Percentiles rank a stretch among this genome's conserved stretches.
Conservation (phyloP, 2,329 filamentous ascomycete genomes). For the Paracorniculantispora psalliotae region DNA sequence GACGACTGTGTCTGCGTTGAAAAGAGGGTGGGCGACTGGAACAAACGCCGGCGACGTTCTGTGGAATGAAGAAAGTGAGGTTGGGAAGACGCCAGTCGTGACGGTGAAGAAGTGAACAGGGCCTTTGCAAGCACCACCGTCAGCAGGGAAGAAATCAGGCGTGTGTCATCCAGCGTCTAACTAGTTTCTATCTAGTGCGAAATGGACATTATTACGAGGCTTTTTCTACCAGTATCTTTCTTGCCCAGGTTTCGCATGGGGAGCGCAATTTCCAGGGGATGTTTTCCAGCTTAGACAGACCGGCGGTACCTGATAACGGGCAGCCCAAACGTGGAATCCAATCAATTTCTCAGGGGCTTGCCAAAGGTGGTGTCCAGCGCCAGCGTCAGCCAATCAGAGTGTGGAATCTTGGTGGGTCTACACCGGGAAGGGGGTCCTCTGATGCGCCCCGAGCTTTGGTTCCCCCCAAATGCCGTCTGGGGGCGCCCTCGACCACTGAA, state of each 20-base stretch:
- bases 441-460: not conserved
- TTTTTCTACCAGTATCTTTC: not conserved
- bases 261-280: not conserved
- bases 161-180: not conserved
- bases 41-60: not conserved
- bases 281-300: too few relatives aligned
- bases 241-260: too few relatives aligned
- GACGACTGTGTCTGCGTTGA: not conserved
- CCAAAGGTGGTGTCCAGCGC: not conserved
- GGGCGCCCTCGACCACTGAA: too few relatives aligned
- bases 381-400: not conserved
- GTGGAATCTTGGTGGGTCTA: not conserved
- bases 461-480: not conserved
- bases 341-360: conserved; percentile 1
- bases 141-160: not conserved
- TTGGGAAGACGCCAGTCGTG: not conserved
- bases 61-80: conserved; percentile 13
- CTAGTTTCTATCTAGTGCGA: not conserved
- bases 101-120: not conserved
- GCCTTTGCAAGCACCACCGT: not conserved
- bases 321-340: conserved; percentile 1
- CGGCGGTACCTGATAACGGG: too few relatives aligned
- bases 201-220: not conserved
- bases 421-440: not conserved
- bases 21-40: not conserved